A percentile compares a stretch with the other conserved stretches of the same genome.
Evolutionary conservation across 306 rosid genomes (phyloP).

Genomic region (Hylodesmum podocarpum): DNA sequence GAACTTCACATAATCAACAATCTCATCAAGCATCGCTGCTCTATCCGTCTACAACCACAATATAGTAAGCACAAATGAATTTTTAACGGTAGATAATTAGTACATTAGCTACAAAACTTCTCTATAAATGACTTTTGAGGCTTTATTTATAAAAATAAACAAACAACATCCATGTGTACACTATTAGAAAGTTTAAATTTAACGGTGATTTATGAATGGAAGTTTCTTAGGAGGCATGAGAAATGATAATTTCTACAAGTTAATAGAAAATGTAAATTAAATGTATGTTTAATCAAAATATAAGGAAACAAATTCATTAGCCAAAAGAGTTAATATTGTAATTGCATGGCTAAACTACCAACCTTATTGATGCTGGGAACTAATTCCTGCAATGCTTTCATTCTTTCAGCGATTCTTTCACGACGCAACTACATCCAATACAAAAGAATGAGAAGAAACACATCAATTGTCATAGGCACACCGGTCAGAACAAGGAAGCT

Average conservation of each 20-base stretch:
- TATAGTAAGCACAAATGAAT: conserved; percentile 16
- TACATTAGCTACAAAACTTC: background rate
- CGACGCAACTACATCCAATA: conserved; percentile 72
- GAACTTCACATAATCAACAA: conserved; percentile 96
- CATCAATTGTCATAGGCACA: background rate
- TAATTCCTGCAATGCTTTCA: conserved; percentile 97
- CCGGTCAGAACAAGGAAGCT: background rate
- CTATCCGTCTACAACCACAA: conserved; percentile 73
- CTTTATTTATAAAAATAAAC: background rate
- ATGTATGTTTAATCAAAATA: background rate
- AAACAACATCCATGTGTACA: background rate
- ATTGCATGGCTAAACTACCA: conserved; percentile 18
- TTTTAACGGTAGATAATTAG: background rate
- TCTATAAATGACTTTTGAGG: background rate
- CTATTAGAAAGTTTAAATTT: background rate
- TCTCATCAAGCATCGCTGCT: conserved; percentile 97
- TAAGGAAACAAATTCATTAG: background rate
- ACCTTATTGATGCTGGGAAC: conserved; percentile 96
- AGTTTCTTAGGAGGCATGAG: background rate
- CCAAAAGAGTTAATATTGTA: background rate
- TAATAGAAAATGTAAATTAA: background rate
- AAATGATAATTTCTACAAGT: background rate
- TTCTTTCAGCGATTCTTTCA: conserved; percentile 98
- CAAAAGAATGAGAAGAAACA: background rate
- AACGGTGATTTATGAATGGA: background rate